These are phyloP conservation scores for Moesziomyces globuligerus DNA, from an alignment of 1,284 basidiomycete genomes.

Conservation along the genomic window DNA sequence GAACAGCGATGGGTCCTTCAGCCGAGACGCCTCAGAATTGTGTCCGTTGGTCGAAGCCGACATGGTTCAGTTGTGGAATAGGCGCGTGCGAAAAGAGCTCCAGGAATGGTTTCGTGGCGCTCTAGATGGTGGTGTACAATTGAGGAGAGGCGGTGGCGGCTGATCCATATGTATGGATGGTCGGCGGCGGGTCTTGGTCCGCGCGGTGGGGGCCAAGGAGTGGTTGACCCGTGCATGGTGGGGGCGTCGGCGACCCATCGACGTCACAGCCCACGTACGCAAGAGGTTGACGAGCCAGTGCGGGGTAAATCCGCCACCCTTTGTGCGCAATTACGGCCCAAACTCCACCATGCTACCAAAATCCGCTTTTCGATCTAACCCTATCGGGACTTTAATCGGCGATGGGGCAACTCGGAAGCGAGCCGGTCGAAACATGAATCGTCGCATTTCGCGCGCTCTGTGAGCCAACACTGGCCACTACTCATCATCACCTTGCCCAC, in stretches of 20 bases:
- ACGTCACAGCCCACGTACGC: too few relatives aligned
- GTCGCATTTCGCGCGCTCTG: slow-evolving; percentile 20
- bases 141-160: too few relatives aligned
- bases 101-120: too few relatives aligned
- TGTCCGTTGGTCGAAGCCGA: slow-evolving; percentile 6
- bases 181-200: neutral
- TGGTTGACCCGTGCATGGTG: neutral
- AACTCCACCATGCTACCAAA: too few relatives aligned
- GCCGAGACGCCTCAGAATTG: slow-evolving; percentile 15
- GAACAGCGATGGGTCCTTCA: slow-evolving; percentile 38
- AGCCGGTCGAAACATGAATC: slow-evolving; percentile 3
- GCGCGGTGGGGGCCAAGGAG: too few relatives aligned
- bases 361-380: too few relatives aligned
- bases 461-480: neutral
- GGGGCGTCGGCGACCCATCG: neutral
- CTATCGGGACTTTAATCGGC: too few relatives aligned
- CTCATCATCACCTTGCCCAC: neutral
- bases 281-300: neutral
- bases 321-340: slow-evolving; percentile 18
- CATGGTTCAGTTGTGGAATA: too few relatives aligned
- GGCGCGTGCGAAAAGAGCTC: too few relatives aligned
- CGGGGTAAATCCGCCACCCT: slow-evolving; percentile 4
- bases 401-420: slow-evolving; percentile 26
- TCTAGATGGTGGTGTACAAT: too few relatives aligned
- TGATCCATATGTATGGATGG: too few relatives aligned